Conservation (phyloP, 2,329 filamentous ascomycete genomes). For the Septoria petroselini region DNA sequence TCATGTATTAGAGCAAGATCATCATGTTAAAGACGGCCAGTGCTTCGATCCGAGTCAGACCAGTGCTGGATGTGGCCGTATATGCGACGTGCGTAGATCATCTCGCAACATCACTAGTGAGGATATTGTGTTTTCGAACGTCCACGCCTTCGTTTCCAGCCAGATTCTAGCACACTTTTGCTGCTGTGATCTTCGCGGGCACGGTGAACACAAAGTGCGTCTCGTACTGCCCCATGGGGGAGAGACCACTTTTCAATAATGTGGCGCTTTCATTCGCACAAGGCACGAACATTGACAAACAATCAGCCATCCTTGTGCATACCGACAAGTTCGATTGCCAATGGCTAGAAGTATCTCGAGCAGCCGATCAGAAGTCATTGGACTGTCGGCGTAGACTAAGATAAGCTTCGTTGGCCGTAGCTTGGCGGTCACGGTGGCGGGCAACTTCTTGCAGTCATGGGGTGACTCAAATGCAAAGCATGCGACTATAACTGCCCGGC, state of each 20-base stretch:
- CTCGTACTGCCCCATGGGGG: neutral
- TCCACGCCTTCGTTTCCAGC: constrained; percentile 31
- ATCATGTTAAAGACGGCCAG: constrained; percentile 37
- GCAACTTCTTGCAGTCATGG: neutral
- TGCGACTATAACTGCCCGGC: neutral
- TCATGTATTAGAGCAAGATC: constrained; percentile 40
- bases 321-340: neutral
- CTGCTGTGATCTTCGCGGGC: constrained; percentile 40
- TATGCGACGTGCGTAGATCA: constrained; percentile 27
- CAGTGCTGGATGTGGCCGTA: constrained; percentile 37
- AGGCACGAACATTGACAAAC: too few relatives aligned
- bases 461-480: neutral
- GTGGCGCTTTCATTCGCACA: too few relatives aligned
- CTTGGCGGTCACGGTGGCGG: neutral
- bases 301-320: too few relatives aligned
- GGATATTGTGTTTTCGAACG: constrained; percentile 38
- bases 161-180: constrained; percentile 37
- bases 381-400: neutral
- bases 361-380: too few relatives aligned
- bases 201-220: constrained; percentile 37
- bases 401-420: neutral
- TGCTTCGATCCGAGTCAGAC: constrained; percentile 38
- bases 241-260: too few relatives aligned
- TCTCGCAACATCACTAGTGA: constrained; percentile 34
- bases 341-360: too few relatives aligned